A percentile compares a stretch with the other conserved stretches of the same genome.
These are phyloP conservation scores for Parastagonospora nodorum DNA, from an alignment of 2,329 filamentous ascomycete species.

Conservation along the genomic window DNA sequence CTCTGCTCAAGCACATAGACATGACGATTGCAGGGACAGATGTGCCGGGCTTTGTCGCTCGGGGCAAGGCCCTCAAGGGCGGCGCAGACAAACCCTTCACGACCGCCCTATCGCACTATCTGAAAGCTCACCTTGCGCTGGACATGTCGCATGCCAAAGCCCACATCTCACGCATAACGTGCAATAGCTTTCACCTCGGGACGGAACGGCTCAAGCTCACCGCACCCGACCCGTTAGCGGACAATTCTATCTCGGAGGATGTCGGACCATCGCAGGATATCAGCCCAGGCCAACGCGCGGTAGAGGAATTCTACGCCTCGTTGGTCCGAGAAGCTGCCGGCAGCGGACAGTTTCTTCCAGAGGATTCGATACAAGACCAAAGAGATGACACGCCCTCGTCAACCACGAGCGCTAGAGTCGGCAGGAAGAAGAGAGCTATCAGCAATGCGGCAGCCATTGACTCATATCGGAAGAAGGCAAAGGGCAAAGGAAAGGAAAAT, in stretches of 20 bases:
- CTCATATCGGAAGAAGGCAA: constrained; percentile 31
- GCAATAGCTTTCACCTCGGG: constrained; percentile 49
- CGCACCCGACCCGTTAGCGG: constrained; percentile 31
- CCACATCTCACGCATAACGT: constrained; percentile 49
- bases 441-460: constrained; percentile 27
- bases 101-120: constrained; percentile 46
- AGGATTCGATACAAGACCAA: constrained; percentile 12
- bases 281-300: constrained; percentile 38
- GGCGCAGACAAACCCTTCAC: constrained; percentile 43
- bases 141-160: constrained; percentile 47
- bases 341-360: constrained; percentile 36
- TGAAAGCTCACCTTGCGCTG: constrained; percentile 49
- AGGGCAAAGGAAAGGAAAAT: constrained; percentile 27
- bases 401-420: constrained; percentile 18
- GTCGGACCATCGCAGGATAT: constrained; percentile 26
- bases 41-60: constrained; percentile 40
- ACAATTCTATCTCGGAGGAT: constrained; percentile 30
- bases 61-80: constrained; percentile 27
- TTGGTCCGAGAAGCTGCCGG: constrained; percentile 41
- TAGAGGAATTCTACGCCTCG: constrained; percentile 37
- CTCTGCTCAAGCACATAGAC: constrained; percentile 49
- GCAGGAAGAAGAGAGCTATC: constrained; percentile 33
- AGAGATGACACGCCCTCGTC: constrained; percentile 33
- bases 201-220: constrained; percentile 47
- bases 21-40: constrained; percentile 51